These are phyloP conservation scores for Penicillium corylophilum DNA, from an alignment of 2,329 filamentous ascomycete genomes.

Conservation along the genomic window DNA sequence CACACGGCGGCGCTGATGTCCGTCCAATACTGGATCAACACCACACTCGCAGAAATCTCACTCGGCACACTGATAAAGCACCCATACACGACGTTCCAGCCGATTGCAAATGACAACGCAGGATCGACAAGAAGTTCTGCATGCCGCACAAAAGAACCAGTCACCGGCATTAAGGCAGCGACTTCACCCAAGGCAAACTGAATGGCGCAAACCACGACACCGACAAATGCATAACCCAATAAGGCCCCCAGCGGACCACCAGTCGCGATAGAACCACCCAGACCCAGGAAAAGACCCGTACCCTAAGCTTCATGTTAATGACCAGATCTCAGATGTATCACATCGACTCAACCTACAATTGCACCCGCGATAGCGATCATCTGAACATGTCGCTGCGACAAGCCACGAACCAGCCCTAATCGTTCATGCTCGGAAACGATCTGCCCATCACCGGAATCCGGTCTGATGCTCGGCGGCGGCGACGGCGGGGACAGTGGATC, in stretches of 20 bases:
- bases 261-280: constrained; percentile 51
- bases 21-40: constrained; percentile 63
- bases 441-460: constrained; percentile 11
- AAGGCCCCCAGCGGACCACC: constrained; percentile 53
- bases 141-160: constrained; percentile 52
- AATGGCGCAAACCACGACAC: constrained; percentile 51
- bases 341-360: constrained; percentile 31
- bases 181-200: constrained; percentile 54
- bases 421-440: constrained; percentile 45
- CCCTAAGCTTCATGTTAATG: constrained; percentile 23
- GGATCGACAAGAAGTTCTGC: constrained; percentile 54
- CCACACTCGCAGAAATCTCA: constrained; percentile 63
- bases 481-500: constrained; percentile 6
- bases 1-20: constrained; percentile 40
- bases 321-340: neutral
- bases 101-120: constrained; percentile 49
- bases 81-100: constrained; percentile 53
- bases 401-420: constrained; percentile 46
- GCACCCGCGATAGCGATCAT: constrained; percentile 49
- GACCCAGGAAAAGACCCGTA: constrained; percentile 54
- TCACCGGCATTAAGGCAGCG: constrained; percentile 52
- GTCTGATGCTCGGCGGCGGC: constrained; percentile 3
- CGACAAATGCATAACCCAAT: constrained; percentile 52
- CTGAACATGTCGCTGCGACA: constrained; percentile 46
- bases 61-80: constrained; percentile 56